These are phyloP conservation scores for Rhodomyrtus tomentosa DNA, from an alignment of 345 rosid genomes.

Conservation along the genomic window DNA sequence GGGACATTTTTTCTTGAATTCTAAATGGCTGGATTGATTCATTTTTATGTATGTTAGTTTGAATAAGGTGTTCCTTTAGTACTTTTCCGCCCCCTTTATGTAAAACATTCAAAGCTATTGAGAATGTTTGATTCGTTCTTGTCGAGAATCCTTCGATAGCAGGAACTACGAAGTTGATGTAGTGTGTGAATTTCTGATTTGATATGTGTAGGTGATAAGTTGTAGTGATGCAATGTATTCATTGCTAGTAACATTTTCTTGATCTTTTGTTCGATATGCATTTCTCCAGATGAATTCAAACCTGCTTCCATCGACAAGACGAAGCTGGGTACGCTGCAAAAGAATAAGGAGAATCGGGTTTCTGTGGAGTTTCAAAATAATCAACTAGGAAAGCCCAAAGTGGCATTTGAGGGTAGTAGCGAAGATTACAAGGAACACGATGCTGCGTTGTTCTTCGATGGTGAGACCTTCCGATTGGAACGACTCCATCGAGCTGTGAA, in stretches of 20 bases:
- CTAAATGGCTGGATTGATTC: neutral
- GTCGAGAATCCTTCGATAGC: neutral
- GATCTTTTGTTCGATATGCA: neutral
- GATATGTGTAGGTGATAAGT: neutral
- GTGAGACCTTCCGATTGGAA: slow-evolving; percentile 61
- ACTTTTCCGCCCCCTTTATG: neutral
- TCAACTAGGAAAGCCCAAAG: slow-evolving; percentile 66
- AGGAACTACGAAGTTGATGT: neutral
- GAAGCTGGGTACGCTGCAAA: slow-evolving; percentile 53
- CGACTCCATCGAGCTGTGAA: slow-evolving; percentile 72
- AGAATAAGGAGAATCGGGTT: slow-evolving; percentile 68
- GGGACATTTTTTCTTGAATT: neutral
- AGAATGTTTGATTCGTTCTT: neutral
- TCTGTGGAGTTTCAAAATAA: slow-evolving; percentile 79
- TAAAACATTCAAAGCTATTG: neutral
- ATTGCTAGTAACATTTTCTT: neutral
- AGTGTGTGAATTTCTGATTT: neutral
- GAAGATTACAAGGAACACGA: slow-evolving; percentile 80
- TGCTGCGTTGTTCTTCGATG: slow-evolving; percentile 71
- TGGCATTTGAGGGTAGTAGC: slow-evolving; percentile 77
- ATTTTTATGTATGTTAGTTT: neutral
- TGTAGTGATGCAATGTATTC: neutral
- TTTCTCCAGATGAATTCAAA: slow-evolving; percentile 61
- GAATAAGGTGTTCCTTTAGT: neutral
- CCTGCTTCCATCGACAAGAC: slow-evolving; percentile 85